phyloP scores from a whole-genome alignment of 2,329 filamentous ascomycete species.

The Biscogniauxia sp. region DNA sequence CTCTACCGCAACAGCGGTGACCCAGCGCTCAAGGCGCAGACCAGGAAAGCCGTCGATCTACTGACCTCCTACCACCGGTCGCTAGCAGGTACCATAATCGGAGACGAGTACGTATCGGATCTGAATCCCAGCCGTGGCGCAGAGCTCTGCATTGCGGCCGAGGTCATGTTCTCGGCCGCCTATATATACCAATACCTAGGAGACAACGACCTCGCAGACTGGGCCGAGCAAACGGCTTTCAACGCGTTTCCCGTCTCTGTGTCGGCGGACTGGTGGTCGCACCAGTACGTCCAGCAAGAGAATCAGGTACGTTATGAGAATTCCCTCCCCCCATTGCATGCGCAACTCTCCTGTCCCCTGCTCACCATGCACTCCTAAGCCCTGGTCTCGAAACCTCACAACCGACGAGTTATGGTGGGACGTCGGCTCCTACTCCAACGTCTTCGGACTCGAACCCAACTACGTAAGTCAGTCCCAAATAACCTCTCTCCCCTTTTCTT shows the following conservation, averaged over 20 bases:
- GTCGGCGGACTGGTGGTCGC: conserved; percentile 53
- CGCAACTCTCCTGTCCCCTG: background rate
- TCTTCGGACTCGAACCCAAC: conserved; percentile 49
- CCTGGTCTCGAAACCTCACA: conserved; percentile 41
- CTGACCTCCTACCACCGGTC: conserved; percentile 37
- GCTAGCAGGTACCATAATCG: conserved; percentile 37
- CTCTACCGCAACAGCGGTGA: conserved; percentile 37
- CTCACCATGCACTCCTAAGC: conserved; percentile 19
- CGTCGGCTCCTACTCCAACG: conserved; percentile 40
- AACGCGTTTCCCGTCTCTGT: conserved; percentile 51
- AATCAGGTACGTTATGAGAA: conserved; percentile 38
- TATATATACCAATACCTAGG: conserved; percentile 26
- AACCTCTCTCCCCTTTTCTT: background rate
- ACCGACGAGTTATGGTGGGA: conserved; percentile 41
- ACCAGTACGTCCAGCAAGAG: conserved; percentile 50
- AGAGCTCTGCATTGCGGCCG: conserved; percentile 28
- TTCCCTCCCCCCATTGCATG: background rate
- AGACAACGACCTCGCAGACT: conserved; percentile 41
- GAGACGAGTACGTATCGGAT: conserved; percentile 35
- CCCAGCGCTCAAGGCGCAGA: conserved; percentile 29
- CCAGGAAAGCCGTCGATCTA: conserved; percentile 33
- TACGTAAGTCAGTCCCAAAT: conserved; percentile 29
- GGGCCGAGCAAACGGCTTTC: conserved; percentile 48
- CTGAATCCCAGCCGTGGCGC: conserved; percentile 32
- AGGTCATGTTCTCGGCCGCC: conserved; percentile 24